A percentile compares a stretch with the other conserved stretches of the same genome.
phyloP scores from a whole-genome alignment of 768 basidiomycete genomes.

The Chalciporus chontae region DNA sequence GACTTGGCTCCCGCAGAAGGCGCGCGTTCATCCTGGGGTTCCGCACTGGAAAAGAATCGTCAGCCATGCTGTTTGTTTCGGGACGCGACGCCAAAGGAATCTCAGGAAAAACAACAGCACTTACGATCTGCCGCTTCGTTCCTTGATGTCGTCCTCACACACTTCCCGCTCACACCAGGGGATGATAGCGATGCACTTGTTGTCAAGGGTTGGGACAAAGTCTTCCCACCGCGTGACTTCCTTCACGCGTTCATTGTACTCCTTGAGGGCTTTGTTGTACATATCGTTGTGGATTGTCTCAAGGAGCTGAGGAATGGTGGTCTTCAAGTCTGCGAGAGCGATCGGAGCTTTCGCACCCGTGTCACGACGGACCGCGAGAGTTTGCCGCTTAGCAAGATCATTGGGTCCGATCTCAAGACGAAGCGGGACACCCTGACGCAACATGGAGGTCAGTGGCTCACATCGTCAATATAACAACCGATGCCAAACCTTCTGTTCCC shows the following conservation, averaged over 20 bases:
- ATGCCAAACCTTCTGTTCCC: constrained; percentile 86
- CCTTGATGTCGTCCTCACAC: constrained; percentile 99
- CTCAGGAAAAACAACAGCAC: constrained; percentile 8
- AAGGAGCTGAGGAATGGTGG: constrained; percentile 60
- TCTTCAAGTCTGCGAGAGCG: constrained; percentile 44
- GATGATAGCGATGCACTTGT: constrained; percentile 81
- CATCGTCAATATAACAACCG: neutral
- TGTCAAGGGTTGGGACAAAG: constrained; percentile 86
- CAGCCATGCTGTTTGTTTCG: neutral
- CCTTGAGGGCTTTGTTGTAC: constrained; percentile 72
- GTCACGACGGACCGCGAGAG: constrained; percentile 80
- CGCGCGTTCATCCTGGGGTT: constrained; percentile 89
- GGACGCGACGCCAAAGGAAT: neutral
- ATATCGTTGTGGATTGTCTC: constrained; percentile 87
- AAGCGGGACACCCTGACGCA: constrained; percentile 84
- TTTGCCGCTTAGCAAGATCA: constrained; percentile 81
- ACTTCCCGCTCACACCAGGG: constrained; percentile 95
- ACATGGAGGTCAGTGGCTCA: neutral
- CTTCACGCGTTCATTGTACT: constrained; percentile 68
- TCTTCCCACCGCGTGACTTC: constrained; percentile 86
- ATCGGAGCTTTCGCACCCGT: constrained; percentile 60
- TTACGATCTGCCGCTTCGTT: constrained; percentile 82
- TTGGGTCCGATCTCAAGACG: constrained; percentile 96
- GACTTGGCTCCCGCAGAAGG: constrained; percentile 98
- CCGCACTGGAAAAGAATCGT: constrained; percentile 48